A percentile compares a stretch with the other conserved stretches of the same genome.
Conservation (phyloP, 2,329 filamentous ascomycete species). For the Zopfia rhizophila region DNA sequence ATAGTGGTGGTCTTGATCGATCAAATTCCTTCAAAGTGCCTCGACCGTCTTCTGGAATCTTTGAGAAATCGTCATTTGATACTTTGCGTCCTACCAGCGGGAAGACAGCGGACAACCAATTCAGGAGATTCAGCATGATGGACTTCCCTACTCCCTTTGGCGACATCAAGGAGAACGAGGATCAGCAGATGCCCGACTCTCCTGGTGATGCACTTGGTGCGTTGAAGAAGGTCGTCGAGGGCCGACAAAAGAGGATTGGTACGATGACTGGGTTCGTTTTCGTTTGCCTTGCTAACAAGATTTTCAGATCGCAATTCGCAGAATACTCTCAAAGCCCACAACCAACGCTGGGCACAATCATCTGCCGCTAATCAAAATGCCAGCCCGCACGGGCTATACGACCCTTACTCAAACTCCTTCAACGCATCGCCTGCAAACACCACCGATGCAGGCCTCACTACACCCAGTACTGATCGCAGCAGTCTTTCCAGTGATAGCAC, state of each 20-base stretch:
- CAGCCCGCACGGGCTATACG: conserved; percentile 36
- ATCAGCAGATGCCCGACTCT: conserved; percentile 42
- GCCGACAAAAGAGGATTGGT: conserved; percentile 48
- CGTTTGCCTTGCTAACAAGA: conserved; percentile 28
- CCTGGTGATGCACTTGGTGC: conserved; percentile 53
- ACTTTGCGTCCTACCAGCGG: conserved; percentile 34
- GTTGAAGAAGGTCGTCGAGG: conserved; percentile 53
- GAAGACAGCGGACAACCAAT: conserved; percentile 33
- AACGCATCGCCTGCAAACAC: conserved; percentile 59
- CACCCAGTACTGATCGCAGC: conserved; percentile 64
- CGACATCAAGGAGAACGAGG: conserved; percentile 28
- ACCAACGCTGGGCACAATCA: conserved; percentile 58
- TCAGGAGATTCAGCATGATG: conserved; percentile 45
- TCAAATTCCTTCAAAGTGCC: conserved; percentile 46
- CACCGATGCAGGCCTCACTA: conserved; percentile 60
- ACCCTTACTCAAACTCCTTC: conserved; percentile 51
- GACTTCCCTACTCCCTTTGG: conserved; percentile 41
- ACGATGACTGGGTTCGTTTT: conserved; percentile 18
- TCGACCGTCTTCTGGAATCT: conserved; percentile 38
- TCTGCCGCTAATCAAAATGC: conserved; percentile 40
- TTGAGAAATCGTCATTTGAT: conserved; percentile 46
- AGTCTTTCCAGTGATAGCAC: conserved; percentile 62
- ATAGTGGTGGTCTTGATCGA: conserved; percentile 40
- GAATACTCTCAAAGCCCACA: conserved; percentile 54
- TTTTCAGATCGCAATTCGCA: conserved; percentile 43